Evolutionary conservation across 192 early-diverging fungal genomes (phyloP).

Genomic region (Geranomyces michiganensis): DNA sequence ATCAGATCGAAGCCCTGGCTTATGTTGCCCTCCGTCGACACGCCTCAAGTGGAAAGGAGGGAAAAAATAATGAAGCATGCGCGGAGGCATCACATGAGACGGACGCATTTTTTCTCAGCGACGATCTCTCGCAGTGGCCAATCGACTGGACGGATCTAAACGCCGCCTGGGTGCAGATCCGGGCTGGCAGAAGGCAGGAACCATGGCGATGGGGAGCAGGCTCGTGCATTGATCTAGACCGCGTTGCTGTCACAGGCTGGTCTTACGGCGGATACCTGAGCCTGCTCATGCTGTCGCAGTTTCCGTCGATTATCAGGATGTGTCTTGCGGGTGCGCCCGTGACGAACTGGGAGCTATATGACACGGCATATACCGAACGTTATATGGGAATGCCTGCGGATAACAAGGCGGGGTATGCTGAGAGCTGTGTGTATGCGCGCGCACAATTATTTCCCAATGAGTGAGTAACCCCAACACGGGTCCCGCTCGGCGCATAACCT

Average conservation of each 20-base stretch:
- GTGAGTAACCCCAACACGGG: constrained; percentile 38
- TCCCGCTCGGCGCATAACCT: too few species aligned
- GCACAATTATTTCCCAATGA: constrained; percentile 58
- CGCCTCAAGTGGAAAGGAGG: background rate
- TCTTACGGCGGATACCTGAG: constrained; percentile 76
- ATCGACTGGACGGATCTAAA: constrained; percentile 66
- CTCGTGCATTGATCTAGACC: constrained; percentile 52
- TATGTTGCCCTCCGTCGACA: constrained; percentile 27
- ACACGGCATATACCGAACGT: constrained; percentile 73
- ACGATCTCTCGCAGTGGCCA: background rate
- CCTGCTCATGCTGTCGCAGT: constrained; percentile 63
- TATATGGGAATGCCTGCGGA: constrained; percentile 63
- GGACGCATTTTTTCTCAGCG: background rate
- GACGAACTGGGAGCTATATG: constrained; percentile 74
- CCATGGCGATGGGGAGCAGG: background rate
- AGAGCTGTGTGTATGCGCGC: constrained; percentile 56
- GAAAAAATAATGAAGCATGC: too few species aligned
- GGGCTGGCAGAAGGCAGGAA: background rate
- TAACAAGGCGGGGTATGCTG: constrained; percentile 50
- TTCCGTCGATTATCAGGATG: constrained; percentile 63
- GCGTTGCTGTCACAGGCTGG: constrained; percentile 75
- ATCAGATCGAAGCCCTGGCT: constrained; percentile 63
- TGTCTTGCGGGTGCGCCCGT: constrained; percentile 68
- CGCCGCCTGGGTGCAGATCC: constrained; percentile 40
- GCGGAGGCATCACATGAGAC: background rate